Conservation (phyloP, 345 rosid species). For the Dimocarpus longan region DNA sequence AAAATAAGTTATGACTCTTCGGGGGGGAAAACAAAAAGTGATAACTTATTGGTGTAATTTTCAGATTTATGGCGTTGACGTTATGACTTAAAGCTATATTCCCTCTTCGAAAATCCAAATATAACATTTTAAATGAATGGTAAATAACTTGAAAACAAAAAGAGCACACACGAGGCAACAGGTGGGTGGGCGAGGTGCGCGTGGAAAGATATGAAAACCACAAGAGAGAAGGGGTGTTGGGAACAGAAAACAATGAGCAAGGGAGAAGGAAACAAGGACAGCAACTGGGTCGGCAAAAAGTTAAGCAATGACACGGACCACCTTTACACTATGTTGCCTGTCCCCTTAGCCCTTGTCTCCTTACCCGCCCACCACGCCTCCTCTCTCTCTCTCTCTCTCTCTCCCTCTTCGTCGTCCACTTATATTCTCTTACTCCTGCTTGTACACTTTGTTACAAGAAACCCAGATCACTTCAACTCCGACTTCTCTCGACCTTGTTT, state of each 20-base stretch:
- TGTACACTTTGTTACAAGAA: neutral
- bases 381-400: neutral
- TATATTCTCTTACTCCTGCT: neutral
- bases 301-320: slow-evolving; percentile 25
- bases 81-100: too few relatives aligned
- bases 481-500: neutral
- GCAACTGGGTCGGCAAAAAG: slow-evolving; percentile 41
- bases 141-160: too few relatives aligned
- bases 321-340: neutral
- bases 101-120: too few relatives aligned
- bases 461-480: slow-evolving; percentile 20
- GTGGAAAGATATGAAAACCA: neutral
- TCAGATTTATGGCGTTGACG: too few relatives aligned
- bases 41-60: too few relatives aligned
- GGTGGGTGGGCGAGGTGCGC: neutral
- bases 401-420: neutral
- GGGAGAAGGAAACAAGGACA: slow-evolving; percentile 7
- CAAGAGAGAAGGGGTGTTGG: neutral
- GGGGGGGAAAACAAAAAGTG: too few relatives aligned
- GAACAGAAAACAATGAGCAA: slow-evolving; percentile 7
- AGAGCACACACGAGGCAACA: too few relatives aligned
- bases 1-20: too few relatives aligned
- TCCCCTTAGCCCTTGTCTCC: slow-evolving; percentile 26
- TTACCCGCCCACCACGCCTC: slow-evolving; percentile 11
- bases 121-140: too few relatives aligned